Conservation (phyloP, 805 yeast genomes). For the Tetrapisispora fleetii region DNA sequence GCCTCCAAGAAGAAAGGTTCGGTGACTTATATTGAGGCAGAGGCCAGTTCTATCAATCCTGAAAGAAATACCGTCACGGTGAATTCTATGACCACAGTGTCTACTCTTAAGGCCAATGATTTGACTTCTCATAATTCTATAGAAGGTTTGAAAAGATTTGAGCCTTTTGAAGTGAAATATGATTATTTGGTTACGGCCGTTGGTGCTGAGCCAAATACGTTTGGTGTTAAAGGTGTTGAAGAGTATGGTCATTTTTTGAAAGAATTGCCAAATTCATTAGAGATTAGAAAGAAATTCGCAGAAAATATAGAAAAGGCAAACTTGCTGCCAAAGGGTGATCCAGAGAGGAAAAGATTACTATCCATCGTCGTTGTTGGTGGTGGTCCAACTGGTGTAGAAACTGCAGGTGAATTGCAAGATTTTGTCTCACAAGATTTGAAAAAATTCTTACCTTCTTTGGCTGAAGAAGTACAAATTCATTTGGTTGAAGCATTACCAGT, state of each 20-base stretch:
- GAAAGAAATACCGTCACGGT: slow-evolving; percentile 58
- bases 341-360: slow-evolving; percentile 76
- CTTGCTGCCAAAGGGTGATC: slow-evolving; percentile 64
- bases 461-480: slow-evolving; percentile 73
- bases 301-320: slow-evolving; percentile 85
- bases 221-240: slow-evolving; percentile 83
- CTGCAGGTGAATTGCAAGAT: slow-evolving; percentile 93
- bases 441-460: slow-evolving; percentile 81
- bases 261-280: slow-evolving; percentile 78
- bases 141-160: slow-evolving; percentile 31
- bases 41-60: slow-evolving; percentile 78
- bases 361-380: slow-evolving; percentile 91
- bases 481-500: slow-evolving; percentile 87
- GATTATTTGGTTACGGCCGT: slow-evolving; percentile 86
- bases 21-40: slow-evolving; percentile 80
- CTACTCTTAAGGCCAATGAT: slow-evolving; percentile 18
- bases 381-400: slow-evolving; percentile 97
- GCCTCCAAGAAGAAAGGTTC: slow-evolving; percentile 73
- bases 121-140: slow-evolving; percentile 21
- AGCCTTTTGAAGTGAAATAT: slow-evolving; percentile 42
- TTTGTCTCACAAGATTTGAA: slow-evolving; percentile 83
- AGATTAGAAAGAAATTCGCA: slow-evolving; percentile 72
- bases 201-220: slow-evolving; percentile 90
- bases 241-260: slow-evolving; percentile 81
- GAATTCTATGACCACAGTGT: slow-evolving; percentile 32